These are phyloP conservation scores for Penicillium hesseltinei DNA, from an alignment of 2,329 filamentous ascomycete genomes.

Conservation along the genomic window DNA sequence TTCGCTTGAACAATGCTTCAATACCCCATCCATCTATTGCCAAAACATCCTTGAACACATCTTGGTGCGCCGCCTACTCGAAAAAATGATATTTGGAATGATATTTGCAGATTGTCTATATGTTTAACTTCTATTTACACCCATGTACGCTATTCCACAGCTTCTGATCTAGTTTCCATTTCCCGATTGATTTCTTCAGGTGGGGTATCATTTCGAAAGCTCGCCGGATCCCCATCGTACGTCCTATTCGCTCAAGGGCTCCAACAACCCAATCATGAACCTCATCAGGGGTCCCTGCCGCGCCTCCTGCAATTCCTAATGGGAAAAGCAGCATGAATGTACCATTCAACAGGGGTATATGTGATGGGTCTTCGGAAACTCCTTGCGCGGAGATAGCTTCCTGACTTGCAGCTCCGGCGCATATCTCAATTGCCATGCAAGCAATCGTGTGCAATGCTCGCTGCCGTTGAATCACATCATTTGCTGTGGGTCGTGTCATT, in stretches of 20 bases:
- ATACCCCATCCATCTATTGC: background rate
- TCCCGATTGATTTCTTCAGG: conserved; percentile 8
- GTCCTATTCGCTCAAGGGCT: conserved; percentile 20
- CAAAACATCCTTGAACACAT: background rate
- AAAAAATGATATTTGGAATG: background rate
- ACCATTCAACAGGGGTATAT: conserved; percentile 22
- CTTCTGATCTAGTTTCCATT: conserved; percentile 4
- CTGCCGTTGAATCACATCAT: conserved; percentile 13
- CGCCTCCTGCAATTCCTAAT: conserved; percentile 21
- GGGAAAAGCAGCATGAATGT: conserved; percentile 26
- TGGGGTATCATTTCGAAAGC: conserved; percentile 20
- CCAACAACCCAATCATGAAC: conserved; percentile 23
- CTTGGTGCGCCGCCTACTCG: background rate
- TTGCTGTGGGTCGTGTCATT: background rate
- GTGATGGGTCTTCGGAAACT: background rate
- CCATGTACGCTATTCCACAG: background rate
- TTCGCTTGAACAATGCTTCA: too few relatives aligned
- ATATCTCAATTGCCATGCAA: conserved; percentile 22
- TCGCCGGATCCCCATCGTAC: conserved; percentile 23
- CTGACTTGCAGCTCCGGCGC: conserved; percentile 23
- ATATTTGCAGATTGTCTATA: background rate
- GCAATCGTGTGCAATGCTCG: conserved; percentile 16
- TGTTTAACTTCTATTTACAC: background rate
- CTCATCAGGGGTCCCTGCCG: conserved; percentile 20
- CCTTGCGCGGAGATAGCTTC: conserved; percentile 9